These are phyloP conservation scores for Bacterosira constricta DNA, from an alignment of 108 stramenopile genomes.

Conservation along the genomic window DNA sequence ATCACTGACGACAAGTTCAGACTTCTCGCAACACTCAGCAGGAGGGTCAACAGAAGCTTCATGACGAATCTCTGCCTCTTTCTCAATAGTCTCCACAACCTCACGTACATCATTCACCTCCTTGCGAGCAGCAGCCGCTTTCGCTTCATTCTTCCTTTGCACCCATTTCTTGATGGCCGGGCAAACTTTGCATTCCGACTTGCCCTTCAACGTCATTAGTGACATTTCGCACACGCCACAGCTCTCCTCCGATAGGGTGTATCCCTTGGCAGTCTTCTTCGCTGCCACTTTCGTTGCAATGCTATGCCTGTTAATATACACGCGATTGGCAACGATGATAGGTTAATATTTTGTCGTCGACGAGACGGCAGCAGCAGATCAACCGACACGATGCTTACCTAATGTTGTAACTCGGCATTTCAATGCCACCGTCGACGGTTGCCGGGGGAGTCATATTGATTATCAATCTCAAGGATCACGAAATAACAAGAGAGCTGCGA, in stretches of 20 bases:
- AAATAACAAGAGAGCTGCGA: too few species aligned
- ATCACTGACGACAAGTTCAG: too few species aligned
- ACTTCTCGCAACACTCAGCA: too few species aligned
- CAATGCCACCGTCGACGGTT: background rate
- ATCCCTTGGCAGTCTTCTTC: slow-evolving; percentile 34
- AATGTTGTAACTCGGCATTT: slow-evolving; percentile 28
- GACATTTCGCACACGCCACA: slow-evolving; percentile 42
- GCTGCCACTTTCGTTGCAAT: slow-evolving; percentile 48
- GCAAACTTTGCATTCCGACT: slow-evolving; percentile 38
- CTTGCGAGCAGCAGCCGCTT: background rate
- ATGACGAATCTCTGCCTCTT: background rate
- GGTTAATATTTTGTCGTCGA: background rate
- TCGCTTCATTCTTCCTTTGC: slow-evolving; percentile 14
- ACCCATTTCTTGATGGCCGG: slow-evolving; percentile 39
- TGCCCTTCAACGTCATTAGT: slow-evolving; percentile 31
- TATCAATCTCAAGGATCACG: background rate
- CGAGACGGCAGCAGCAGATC: background rate
- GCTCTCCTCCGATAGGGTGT: slow-evolving; percentile 10
- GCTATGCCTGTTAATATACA: slow-evolving; percentile 15
- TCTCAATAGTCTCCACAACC: slow-evolving; percentile 1
- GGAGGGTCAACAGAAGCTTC: background rate
- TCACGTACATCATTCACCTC: slow-evolving; percentile 8
- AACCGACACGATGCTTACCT: slow-evolving; percentile 11
- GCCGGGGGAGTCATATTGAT: background rate
- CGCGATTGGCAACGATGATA: background rate